Evolutionary conservation across 164 flowering plant species (phyloP).

Genomic region (Piper betle): DNA sequence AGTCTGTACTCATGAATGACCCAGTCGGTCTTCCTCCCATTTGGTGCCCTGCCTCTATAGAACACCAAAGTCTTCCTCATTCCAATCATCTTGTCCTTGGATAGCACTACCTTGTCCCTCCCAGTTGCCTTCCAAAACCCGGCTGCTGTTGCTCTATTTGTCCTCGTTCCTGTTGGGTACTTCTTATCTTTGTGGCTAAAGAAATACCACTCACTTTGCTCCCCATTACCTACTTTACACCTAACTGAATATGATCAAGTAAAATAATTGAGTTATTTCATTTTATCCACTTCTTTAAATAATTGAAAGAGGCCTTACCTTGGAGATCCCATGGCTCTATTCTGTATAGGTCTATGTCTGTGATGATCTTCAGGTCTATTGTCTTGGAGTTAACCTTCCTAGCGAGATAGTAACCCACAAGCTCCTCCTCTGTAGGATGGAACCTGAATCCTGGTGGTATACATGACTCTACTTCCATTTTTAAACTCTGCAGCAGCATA

Average conservation of each 20-base stretch:
- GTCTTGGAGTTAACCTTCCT: constrained; percentile 43
- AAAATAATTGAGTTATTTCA: too few relatives aligned
- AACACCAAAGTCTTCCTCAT: constrained; percentile 56
- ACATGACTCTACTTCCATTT: constrained; percentile 19
- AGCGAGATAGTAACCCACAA: constrained; percentile 61
- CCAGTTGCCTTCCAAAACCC: constrained; percentile 95
- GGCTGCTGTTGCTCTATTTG: constrained; percentile 63
- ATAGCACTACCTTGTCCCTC: constrained; percentile 61
- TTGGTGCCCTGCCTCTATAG: constrained; percentile 52
- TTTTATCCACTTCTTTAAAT: background rate
- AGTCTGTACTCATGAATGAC: constrained; percentile 59
- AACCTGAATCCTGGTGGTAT: constrained; percentile 86
- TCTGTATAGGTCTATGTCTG: constrained; percentile 67
- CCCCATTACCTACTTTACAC: constrained; percentile 39
- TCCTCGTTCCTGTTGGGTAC: constrained; percentile 77
- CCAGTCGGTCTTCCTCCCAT: constrained; percentile 50
- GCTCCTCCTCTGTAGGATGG: constrained; percentile 85
- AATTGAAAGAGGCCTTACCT: constrained; percentile 26
- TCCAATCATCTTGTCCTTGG: constrained; percentile 33
- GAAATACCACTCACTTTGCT: constrained; percentile 85
- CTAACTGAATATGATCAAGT: constrained; percentile 17
- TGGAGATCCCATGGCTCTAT: constrained; percentile 85
- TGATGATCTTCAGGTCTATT: constrained; percentile 56
- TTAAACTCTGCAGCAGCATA: constrained; percentile 46
- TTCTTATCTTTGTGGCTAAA: constrained; percentile 72